phyloP scores from a whole-genome alignment of 176 grass and related monocot genomes.

The Carex parvula region DNA sequence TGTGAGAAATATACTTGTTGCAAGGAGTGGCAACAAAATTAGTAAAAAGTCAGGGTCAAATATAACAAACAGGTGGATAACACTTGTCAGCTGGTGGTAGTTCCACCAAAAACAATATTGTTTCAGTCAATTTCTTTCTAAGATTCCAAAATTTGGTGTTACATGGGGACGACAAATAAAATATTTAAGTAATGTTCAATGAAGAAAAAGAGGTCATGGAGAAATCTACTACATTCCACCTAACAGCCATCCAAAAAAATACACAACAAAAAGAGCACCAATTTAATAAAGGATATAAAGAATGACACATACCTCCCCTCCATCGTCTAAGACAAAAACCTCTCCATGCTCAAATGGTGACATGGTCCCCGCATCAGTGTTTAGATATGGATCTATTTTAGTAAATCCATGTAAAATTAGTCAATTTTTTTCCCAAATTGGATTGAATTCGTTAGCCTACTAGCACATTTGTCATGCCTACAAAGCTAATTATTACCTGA shows the following conservation, averaged over 20 bases:
- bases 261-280: neutral
- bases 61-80: neutral
- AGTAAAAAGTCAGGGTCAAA: neutral
- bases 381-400: conserved; percentile 38
- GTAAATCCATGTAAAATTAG: neutral
- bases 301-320: conserved; percentile 33
- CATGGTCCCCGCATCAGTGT: conserved; percentile 45
- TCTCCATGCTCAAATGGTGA: conserved; percentile 43
- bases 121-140: conserved; percentile 1
- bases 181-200: neutral
- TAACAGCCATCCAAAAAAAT: neutral
- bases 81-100: neutral
- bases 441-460: neutral
- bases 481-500: neutral
- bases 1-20: neutral
- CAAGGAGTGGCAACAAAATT: neutral
- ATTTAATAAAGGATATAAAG: neutral
- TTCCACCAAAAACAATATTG: neutral
- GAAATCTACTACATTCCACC: neutral
- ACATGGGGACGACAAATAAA: neutral
- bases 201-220: neutral
- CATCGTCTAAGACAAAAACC: conserved; percentile 44
- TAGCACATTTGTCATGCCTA: neutral
- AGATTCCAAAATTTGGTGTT: neutral
- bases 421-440: neutral